These are phyloP conservation scores for Diaporthe destruens DNA, from an alignment of 2,329 filamentous ascomycete species.

Conservation along the genomic window DNA sequence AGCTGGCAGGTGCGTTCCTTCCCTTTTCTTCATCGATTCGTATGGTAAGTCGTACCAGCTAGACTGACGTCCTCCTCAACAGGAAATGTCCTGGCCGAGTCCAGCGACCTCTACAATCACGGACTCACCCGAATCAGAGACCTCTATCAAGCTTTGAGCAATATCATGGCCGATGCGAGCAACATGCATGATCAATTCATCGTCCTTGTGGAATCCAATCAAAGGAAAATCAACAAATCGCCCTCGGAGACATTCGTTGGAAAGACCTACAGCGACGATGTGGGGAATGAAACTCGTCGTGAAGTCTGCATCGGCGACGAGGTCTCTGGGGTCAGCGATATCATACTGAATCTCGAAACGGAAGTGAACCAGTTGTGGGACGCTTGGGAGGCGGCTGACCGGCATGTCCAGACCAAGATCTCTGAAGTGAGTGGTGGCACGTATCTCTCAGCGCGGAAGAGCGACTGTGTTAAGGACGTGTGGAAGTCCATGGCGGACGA, in stretches of 20 bases:
- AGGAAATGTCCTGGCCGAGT: conserved; percentile 27
- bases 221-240: conserved; percentile 28
- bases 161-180: neutral
- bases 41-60: neutral
- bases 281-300: neutral
- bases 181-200: conserved; percentile 26
- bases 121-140: conserved; percentile 12
- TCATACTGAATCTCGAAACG: conserved; percentile 39
- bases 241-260: conserved; percentile 26
- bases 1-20: neutral
- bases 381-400: conserved; percentile 56
- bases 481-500: conserved; percentile 32
- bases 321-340: conserved; percentile 40
- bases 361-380: conserved; percentile 43
- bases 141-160: conserved; percentile 16
- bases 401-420: conserved; percentile 52
- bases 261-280: neutral
- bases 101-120: conserved; percentile 30
- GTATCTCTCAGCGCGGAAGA: neutral
- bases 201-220: conserved; percentile 21
- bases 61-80: neutral
- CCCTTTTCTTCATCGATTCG: neutral
- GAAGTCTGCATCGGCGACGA: conserved; percentile 28
- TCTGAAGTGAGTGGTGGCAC: conserved; percentile 20
- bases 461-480: neutral